Evolutionary conservation across 345 rosid species (phyloP).

Genomic region (Schrenkiella parvula): DNA sequence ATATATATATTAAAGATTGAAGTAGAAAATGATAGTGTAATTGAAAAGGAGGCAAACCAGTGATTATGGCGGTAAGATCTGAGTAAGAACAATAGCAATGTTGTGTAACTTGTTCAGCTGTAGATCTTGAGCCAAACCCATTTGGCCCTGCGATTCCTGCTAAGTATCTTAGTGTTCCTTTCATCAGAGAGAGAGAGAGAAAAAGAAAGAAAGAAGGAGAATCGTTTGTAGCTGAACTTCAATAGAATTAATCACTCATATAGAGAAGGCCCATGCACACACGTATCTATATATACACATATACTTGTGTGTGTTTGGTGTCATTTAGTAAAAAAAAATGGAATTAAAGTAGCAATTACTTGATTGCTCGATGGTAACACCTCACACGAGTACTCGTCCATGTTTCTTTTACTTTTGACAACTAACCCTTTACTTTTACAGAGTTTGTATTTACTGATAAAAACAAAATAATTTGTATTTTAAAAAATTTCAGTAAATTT

Average conservation of each 20-base stretch:
- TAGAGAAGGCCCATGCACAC: constrained; percentile 28
- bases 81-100: constrained; percentile 23
- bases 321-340: background rate
- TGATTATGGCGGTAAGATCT: constrained; percentile 37
- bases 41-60: constrained; percentile 28
- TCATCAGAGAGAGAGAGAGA: constrained; percentile 40
- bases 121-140: constrained; percentile 89
- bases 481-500: no score
- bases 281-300: constrained; percentile 23
- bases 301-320: constrained; percentile 5
- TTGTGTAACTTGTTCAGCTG: constrained; percentile 76
- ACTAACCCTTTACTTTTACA: constrained; percentile 14
- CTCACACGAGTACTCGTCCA: constrained; percentile 28
- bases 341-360: constrained; percentile 9
- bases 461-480: background rate
- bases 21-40: background rate
- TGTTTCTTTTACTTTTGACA: constrained; percentile 26
- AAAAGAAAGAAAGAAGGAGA: constrained; percentile 23
- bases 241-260: constrained; percentile 16
- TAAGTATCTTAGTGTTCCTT: constrained; percentile 67
- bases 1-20: background rate
- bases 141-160: constrained; percentile 96
- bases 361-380: constrained; percentile 35
- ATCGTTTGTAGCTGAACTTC: background rate
- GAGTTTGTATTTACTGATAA: constrained; percentile 21